Conservation (phyloP, 208 protist species). For the Blastocrithidia nonstop region DNA sequence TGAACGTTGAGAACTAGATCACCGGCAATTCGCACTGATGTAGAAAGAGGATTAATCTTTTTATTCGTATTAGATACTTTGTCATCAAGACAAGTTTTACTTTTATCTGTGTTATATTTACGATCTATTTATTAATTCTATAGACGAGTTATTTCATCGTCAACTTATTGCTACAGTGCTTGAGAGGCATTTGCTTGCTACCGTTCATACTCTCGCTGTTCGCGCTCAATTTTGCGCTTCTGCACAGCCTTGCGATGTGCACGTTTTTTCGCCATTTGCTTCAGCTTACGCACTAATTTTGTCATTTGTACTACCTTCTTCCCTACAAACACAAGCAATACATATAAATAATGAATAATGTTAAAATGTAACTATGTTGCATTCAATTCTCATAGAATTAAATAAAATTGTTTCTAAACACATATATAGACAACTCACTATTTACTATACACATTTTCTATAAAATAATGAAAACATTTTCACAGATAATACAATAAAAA, state of each 20-base stretch:
- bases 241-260: conserved; percentile 77
- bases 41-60: conserved; percentile 10
- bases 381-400: conserved; percentile 2
- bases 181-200: conserved; percentile 15
- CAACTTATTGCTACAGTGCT: conserved; percentile 32
- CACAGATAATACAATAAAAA: no score
- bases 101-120: conserved; percentile 4
- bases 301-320: conserved; percentile 30
- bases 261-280: conserved; percentile 81
- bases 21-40: conserved; percentile 38
- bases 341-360: not conserved
- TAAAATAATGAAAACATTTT: no score
- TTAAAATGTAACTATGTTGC: not conserved
- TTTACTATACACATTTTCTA: no score
- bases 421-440: no score
- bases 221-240: conserved; percentile 61
- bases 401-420: no score
- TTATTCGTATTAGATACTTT: conserved; percentile 1
- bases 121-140: conserved; percentile 10
- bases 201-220: conserved; percentile 29
- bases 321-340: not conserved
- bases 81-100: not conserved
- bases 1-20: conserved; percentile 45
- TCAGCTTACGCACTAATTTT: conserved; percentile 77
- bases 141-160: conserved; percentile 42